A percentile compares a stretch with the other conserved stretches of the same genome.
These are phyloP conservation scores for Ophiostoma novo-ulmi DNA, from an alignment of 2,329 filamentous ascomycete species.

Conservation along the genomic window DNA sequence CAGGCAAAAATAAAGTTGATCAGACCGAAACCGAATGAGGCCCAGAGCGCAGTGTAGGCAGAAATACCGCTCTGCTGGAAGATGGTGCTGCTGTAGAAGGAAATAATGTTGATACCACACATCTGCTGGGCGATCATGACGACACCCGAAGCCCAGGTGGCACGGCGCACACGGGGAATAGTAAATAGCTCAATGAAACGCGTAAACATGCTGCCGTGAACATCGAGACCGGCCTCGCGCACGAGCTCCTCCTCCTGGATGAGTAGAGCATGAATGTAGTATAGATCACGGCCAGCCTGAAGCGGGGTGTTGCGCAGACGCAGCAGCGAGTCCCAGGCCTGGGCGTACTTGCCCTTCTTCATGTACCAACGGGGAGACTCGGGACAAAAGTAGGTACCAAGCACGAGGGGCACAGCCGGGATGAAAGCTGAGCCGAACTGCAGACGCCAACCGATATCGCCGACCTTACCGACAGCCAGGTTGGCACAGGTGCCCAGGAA, in stretches of 20 bases:
- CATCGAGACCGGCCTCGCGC: constrained; percentile 24
- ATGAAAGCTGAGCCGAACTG: constrained; percentile 62
- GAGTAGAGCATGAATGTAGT: constrained; percentile 61
- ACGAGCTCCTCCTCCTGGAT: constrained; percentile 52
- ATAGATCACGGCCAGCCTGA: constrained; percentile 57
- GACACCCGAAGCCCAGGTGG: constrained; percentile 68
- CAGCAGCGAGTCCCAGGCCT: constrained; percentile 55
- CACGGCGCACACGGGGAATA: constrained; percentile 63
- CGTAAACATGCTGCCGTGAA: constrained; percentile 52
- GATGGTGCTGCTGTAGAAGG: constrained; percentile 66
- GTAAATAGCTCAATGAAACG: constrained; percentile 64
- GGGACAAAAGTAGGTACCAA: constrained; percentile 61
- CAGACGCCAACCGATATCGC: constrained; percentile 57
- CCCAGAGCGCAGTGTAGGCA: constrained; percentile 52
- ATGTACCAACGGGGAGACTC: constrained; percentile 62
- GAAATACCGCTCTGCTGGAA: constrained; percentile 54
- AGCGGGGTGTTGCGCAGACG: constrained; percentile 50
- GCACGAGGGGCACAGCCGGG: constrained; percentile 51
- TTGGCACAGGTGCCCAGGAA: constrained; percentile 63
- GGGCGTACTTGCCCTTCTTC: constrained; percentile 57
- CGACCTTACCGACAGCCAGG: constrained; percentile 55
- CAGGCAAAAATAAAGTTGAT: constrained; percentile 59
- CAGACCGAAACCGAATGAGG: constrained; percentile 60
- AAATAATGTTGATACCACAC: constrained; percentile 64
- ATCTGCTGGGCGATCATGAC: constrained; percentile 78